Evolutionary conservation across 345 rosid genomes (phyloP), one percentile per base, ranked within the genome.

Genomic region (Camelina hispida): DNA sequence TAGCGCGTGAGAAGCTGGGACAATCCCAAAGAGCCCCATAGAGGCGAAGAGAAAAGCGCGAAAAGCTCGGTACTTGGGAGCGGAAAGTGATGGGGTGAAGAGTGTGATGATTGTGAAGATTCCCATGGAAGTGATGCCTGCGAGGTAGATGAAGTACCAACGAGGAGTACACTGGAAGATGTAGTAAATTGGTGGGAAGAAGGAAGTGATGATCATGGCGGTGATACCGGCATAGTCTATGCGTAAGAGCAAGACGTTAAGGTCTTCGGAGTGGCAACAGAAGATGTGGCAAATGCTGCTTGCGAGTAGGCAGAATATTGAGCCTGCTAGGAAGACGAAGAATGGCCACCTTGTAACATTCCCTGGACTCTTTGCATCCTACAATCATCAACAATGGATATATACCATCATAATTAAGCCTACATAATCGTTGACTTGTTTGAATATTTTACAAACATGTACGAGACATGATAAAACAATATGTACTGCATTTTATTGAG

Each of bases 191-290:
- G 93, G 91, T 9, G 98, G 97, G 79, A 93, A 89, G 69, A 89
- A 93, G 1, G 97, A 93, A 69, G 98, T 91, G 83, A 93, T 91
- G 81, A 93, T 93, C 98, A 91, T 91, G 70, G 78, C 78, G 1
- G 93, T 68, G 75, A 93, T 93, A 0, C 98, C 97, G 0, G 83
- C 59, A 18, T 87, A 93, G 80, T 93, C 98, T 4, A 93, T 76
- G 9, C 94, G 83, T 18, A 91, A 79, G 55, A 93, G 78, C 14
- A 75, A 42, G 74, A 88, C 59, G 86, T 78, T 91, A 0, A 89
- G 78, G 14, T 74, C 82, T 71, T 40, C 85, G 4, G 97, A 93
- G 52, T 93, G 98, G 79, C 98, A 91, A 1, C 85, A 88, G 52
- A 93, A 91, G 69, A 93, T 91, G 69, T 93, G 97, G 76, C 98